A percentile compares a stretch with the other conserved stretches of the same genome.
Evolutionary conservation across 331 rosid species (phyloP).

Genomic region (Acacia concinna): DNA sequence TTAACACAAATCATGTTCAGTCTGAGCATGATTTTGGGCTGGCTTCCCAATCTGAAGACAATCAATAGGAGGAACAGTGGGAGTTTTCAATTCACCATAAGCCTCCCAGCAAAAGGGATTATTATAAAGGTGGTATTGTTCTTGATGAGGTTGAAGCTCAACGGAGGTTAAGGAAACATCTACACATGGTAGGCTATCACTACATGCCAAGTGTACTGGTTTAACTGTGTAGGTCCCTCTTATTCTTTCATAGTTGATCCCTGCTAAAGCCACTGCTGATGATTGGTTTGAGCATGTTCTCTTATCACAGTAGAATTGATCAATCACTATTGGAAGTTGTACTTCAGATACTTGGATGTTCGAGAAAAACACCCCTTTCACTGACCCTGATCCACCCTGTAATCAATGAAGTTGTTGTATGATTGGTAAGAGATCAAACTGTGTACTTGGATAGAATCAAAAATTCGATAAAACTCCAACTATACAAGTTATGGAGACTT

Average conservation of each 20-base stretch:
- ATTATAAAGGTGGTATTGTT: neutral
- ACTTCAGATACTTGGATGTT: slow-evolving; percentile 13
- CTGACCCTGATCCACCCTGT: slow-evolving; percentile 19
- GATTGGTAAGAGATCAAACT: neutral
- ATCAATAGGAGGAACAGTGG: slow-evolving; percentile 7
- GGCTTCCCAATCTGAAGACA: slow-evolving; percentile 16
- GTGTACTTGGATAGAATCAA: neutral
- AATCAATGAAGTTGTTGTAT: neutral
- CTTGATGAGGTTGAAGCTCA: slow-evolving; percentile 7
- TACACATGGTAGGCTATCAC: slow-evolving; percentile 11
- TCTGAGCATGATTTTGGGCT: neutral
- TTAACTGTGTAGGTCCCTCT: slow-evolving; percentile 20
- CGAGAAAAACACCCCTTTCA: neutral
- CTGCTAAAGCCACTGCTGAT: slow-evolving; percentile 19
- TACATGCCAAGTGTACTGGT: slow-evolving; percentile 16
- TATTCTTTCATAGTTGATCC: slow-evolving; percentile 17
- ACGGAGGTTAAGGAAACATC: slow-evolving; percentile 16
- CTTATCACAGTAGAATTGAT: slow-evolving; percentile 23
- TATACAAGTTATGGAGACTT: neutral
- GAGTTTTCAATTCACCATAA: slow-evolving; percentile 23
- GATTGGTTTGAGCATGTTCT: slow-evolving; percentile 4
- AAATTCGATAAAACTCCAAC: neutral
- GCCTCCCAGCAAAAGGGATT: slow-evolving; percentile 18
- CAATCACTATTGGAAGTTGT: slow-evolving; percentile 19
- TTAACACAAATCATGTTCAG: slow-evolving; percentile 3